Percentiles rank a stretch among this genome's conserved stretches.
These are phyloP conservation scores for Blastocladiella britannica DNA, from an alignment of 192 early-diverging fungal genomes.

Conservation along the genomic window DNA sequence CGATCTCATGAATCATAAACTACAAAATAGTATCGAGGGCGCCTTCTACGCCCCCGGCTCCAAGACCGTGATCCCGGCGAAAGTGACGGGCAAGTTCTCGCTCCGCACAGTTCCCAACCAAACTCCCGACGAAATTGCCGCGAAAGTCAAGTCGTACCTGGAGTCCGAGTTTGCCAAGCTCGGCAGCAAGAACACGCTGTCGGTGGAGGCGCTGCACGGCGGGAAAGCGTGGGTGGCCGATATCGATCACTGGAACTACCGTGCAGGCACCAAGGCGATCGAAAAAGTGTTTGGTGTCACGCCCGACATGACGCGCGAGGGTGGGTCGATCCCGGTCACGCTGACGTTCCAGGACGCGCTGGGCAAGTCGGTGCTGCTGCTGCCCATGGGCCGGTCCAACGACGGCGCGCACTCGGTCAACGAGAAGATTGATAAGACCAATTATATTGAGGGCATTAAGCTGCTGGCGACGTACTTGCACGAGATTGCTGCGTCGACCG, in stretches of 20 bases:
- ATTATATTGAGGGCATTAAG: slow-evolving; percentile 93
- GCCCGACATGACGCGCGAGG: slow-evolving; percentile 93
- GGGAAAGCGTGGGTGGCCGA: slow-evolving; percentile 84
- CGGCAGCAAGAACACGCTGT: slow-evolving; percentile 63
- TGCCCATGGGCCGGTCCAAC: slow-evolving; percentile 86
- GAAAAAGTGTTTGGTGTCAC: slow-evolving; percentile 76
- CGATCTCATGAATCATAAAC: too few species aligned
- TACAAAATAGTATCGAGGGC: slow-evolving; percentile 91
- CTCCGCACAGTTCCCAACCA: slow-evolving; percentile 89
- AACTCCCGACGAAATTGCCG: slow-evolving; percentile 57
- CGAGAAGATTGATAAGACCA: slow-evolving; percentile 81
- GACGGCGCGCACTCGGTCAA: slow-evolving; percentile 96
- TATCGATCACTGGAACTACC: slow-evolving; percentile 80
- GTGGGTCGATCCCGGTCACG: slow-evolving; percentile 93
- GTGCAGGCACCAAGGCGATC: slow-evolving; percentile 69
- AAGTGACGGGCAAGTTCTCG: slow-evolving; percentile 93
- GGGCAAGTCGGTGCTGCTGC: slow-evolving; percentile 66
- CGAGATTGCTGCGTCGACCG: slow-evolving; percentile 37
- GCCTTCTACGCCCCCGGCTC: slow-evolving; percentile 80
- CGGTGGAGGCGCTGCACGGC: slow-evolving; percentile 50
- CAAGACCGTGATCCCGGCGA: slow-evolving; percentile 94
- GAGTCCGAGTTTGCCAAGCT: slow-evolving; percentile 76
- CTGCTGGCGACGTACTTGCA: slow-evolving; percentile 73
- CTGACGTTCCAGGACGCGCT: slow-evolving; percentile 93
- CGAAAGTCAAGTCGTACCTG: slow-evolving; percentile 51